A percentile compares a stretch with the other conserved stretches of the same genome.
Conservation (phyloP, 179 eudicot species). For the Monotropa hypopitys region DNA sequence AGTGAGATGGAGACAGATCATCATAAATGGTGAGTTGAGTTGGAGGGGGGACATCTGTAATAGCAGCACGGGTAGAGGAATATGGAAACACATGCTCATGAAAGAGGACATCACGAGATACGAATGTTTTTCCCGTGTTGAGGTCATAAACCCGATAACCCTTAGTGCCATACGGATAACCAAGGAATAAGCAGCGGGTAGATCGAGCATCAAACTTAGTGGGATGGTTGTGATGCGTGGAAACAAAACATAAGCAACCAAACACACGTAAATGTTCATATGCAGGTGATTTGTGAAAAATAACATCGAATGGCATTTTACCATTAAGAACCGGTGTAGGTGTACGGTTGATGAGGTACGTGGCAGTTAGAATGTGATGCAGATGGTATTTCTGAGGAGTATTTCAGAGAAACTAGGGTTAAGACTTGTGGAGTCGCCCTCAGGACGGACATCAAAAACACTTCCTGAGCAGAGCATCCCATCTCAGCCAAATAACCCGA, state of each 20-base stretch:
- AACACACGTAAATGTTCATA: not conserved
- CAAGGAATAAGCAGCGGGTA: not conserved
- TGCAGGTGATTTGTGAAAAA: not conserved
- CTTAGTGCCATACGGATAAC: not conserved
- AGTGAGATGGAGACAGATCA: not conserved
- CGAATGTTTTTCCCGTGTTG: not conserved
- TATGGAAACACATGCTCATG: not conserved
- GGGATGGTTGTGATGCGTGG: not conserved
- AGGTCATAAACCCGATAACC: not conserved
- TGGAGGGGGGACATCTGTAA: not conserved
- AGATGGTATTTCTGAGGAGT: no score
- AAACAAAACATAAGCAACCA: not conserved
- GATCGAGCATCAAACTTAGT: not conserved
- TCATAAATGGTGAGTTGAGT: not conserved
- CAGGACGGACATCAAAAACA: no score
- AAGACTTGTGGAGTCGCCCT: no score
- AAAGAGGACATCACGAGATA: not conserved
- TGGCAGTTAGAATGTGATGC: not conserved
- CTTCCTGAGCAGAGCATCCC: no score
- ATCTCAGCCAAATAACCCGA: no score
- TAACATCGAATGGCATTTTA: not conserved
- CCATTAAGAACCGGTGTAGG: not conserved
- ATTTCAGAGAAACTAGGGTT: no score
- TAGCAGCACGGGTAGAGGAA: not conserved
- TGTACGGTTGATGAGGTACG: not conserved